Base-by-base conservation (phyloP, 169 alveolate genomes). In the Eimeria mitis region DNA sequence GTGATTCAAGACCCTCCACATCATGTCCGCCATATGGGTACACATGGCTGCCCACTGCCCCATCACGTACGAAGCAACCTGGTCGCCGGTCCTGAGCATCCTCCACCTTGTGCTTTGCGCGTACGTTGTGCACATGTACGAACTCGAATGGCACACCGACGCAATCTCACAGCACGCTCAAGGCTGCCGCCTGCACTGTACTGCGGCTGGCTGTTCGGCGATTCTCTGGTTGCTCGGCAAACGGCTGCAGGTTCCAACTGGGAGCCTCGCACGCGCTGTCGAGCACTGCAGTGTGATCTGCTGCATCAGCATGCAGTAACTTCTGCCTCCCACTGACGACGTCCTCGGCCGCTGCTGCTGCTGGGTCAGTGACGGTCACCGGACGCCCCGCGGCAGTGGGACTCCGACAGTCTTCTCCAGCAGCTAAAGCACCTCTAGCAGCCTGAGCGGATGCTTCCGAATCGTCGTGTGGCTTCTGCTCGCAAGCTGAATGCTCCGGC, bases 171-270 rank as follows among this genome's bases (percentile, higher is more conserved):
- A 81, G 71, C 70, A 34, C 75, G 49, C 71, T 31, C 37, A 47
- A n/a, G 71, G 56, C 90, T 4, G 90, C 76, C 90, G 90, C 90
- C 90, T 42, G 90, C 56, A 34, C 90, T 83, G 90, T 56, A 52
- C 75, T 34, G 68, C 88, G 65, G 68, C 88, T 78, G 56, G 65
- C 68, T 21, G 25, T 52, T 52, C 31, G 49, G 88, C 88, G 75
- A 34, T 23, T 37, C 37, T 56, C 90, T 56, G 76, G 47, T 37
- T 70, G 54, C 52, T 83, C 90, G 31, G 75, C 52, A 56, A 83
- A 40, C 49, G 54, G 90, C 75, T 37, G 73, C 90, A 83, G 56
- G 54, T 13, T 83, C 90, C 90, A 83, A 23, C 56, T 54, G 47
- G 90, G 90, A 16, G 90, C 76, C 31, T 56, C 75, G 90, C 71